phyloP scores from a whole-genome alignment of 2,329 filamentous ascomycete species.

The Monilinia fructicola region DNA sequence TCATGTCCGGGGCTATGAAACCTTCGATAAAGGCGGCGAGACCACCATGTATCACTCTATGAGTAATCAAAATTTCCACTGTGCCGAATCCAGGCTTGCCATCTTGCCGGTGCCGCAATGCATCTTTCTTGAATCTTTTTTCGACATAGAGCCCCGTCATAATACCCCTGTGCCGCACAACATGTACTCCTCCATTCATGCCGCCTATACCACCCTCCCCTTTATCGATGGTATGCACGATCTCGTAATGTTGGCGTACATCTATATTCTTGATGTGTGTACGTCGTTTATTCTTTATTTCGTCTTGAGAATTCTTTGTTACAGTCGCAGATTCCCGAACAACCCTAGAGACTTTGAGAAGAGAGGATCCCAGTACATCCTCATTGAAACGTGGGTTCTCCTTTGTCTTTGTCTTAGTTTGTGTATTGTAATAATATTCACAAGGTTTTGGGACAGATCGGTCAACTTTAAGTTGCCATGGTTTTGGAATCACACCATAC shows the following conservation, averaged over 20 bases:
- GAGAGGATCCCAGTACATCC: constrained; percentile 4
- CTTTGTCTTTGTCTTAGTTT: not conserved
- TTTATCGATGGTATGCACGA: constrained; percentile 33
- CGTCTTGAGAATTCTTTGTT: constrained; percentile 8
- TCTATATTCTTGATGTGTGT: constrained; percentile 13
- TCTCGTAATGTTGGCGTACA: constrained; percentile 30
- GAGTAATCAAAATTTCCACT: constrained; percentile 33
- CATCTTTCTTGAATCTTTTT: constrained; percentile 29
- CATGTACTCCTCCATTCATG: constrained; percentile 38
- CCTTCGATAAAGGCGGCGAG: constrained; percentile 31
- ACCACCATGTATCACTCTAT: constrained; percentile 30
- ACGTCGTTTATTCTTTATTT: constrained; percentile 19
- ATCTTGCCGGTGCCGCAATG: not conserved
- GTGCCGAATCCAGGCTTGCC: constrained; percentile 10
- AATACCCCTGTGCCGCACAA: constrained; percentile 29
- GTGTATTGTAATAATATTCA: constrained; percentile 22
- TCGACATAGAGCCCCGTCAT: constrained; percentile 27
- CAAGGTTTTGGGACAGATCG: not conserved
- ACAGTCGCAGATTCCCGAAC: constrained; percentile 24
- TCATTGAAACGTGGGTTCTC: constrained; percentile 26
- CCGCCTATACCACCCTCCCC: constrained; percentile 32
- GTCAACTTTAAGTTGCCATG: constrained; percentile 26
- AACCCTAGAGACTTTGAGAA: constrained; percentile 17
- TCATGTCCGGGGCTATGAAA: constrained; percentile 26
- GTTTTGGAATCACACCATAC: constrained; percentile 22